These are phyloP conservation scores for Scheffersomyces segobiensis DNA, from an alignment of 1,139 yeast species.

Conservation along the genomic window DNA sequence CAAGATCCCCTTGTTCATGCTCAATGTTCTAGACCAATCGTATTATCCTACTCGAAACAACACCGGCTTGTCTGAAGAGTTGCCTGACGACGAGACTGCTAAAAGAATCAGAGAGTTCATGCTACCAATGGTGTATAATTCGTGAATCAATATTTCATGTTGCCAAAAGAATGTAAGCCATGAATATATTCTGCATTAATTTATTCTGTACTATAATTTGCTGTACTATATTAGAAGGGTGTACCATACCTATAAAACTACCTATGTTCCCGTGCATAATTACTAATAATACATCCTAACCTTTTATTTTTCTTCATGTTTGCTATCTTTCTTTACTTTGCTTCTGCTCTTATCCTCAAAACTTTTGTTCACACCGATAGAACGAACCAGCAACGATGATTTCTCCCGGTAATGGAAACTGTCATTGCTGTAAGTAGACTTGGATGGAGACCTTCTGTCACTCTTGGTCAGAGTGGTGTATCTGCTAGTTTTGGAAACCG, in stretches of 20 bases:
- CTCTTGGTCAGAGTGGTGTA: not conserved
- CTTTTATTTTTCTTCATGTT: not conserved
- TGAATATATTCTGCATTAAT: not conserved
- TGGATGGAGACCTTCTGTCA: not conserved
- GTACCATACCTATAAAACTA: not conserved
- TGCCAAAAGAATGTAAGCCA: not conserved
- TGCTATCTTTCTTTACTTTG: not conserved
- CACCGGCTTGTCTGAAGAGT: slow-evolving; percentile 18
- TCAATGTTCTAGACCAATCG: slow-evolving; percentile 38
- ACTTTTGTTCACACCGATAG: not conserved
- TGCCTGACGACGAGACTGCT: slow-evolving; percentile 35
- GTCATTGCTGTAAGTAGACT: not conserved
- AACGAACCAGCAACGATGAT: not conserved
- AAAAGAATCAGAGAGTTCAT: slow-evolving; percentile 37
- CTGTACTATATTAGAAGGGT: not conserved
- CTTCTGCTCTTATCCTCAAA: not conserved
- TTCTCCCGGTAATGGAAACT: not conserved
- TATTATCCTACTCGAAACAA: slow-evolving; percentile 26
- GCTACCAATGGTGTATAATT: slow-evolving; percentile 36
- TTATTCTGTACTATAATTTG: not conserved
- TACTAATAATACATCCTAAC: not conserved
- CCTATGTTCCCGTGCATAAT: not conserved
- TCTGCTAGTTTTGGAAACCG: not conserved
- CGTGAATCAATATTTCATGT: slow-evolving; percentile 5
- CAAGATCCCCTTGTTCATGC: slow-evolving; percentile 41